Percentiles rank a stretch among this genome's conserved stretches.
These are phyloP conservation scores for Quercus phellos DNA, from an alignment of 331 rosid genomes.

Conservation along the genomic window DNA sequence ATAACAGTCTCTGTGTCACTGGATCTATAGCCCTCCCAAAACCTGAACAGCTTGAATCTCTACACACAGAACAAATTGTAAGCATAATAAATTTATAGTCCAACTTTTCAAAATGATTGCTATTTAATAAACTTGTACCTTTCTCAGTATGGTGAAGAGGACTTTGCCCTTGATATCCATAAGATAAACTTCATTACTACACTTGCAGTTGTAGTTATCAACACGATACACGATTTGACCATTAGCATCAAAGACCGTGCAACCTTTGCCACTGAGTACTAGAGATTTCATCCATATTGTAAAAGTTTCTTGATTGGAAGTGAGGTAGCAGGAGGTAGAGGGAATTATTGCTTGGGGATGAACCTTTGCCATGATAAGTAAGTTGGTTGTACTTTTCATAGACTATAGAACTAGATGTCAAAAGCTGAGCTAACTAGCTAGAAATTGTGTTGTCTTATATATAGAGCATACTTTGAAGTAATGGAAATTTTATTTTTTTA, in stretches of 20 bases:
- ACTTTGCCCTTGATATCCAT: slow-evolving; percentile 57
- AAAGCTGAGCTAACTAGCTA: slow-evolving; percentile 5
- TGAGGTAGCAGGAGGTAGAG: slow-evolving; percentile 23
- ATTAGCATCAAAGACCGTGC: slow-evolving; percentile 58
- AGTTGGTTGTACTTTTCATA: not conserved
- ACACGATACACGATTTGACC: slow-evolving; percentile 62
- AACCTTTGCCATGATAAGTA: slow-evolving; percentile 42
- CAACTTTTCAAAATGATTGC: not conserved
- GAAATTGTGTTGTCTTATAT: slow-evolving; percentile 27
- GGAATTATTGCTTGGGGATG: slow-evolving; percentile 38
- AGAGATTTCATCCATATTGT: slow-evolving; percentile 82
- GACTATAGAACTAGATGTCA: slow-evolving; percentile 2
- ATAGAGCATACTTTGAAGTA: not conserved
- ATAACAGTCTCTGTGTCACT: slow-evolving; percentile 20
- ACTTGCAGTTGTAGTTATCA: slow-evolving; percentile 51
- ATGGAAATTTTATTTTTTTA: too few relatives aligned
- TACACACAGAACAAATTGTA: not conserved
- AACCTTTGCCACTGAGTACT: slow-evolving; percentile 52
- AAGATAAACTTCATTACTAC: slow-evolving; percentile 52
- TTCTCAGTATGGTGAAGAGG: slow-evolving; percentile 52
- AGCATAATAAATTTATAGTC: not conserved
- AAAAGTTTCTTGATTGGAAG: slow-evolving; percentile 62
- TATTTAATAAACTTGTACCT: slow-evolving; percentile 24
- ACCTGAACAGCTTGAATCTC: slow-evolving; percentile 39
- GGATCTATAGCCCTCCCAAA: slow-evolving; percentile 64